Percentiles rank a stretch among this genome's conserved stretches.
Conservation (phyloP, 306 rosid genomes). For the Quercus glauca region DNA sequence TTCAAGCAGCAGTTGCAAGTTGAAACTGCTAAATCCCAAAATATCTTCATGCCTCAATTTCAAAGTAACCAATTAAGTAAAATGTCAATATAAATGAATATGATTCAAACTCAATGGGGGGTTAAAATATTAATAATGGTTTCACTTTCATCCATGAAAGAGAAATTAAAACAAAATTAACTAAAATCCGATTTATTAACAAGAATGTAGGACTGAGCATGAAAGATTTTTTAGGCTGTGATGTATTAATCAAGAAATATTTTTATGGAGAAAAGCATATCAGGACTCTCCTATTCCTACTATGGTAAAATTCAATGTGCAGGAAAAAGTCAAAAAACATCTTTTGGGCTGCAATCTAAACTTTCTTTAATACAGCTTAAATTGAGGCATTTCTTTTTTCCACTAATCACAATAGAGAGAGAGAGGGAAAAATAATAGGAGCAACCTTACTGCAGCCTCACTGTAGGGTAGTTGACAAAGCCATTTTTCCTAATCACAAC, state of each 20-base stretch:
- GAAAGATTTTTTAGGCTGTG: background rate
- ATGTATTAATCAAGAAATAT: background rate
- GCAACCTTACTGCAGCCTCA: conserved; percentile 85
- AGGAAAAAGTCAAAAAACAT: background rate
- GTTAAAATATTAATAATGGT: too few relatives aligned
- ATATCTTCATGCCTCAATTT: background rate
- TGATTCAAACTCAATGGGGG: too few relatives aligned
- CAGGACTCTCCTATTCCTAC: background rate
- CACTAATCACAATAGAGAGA: too few relatives aligned
- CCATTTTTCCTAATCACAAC: conserved; percentile 69
- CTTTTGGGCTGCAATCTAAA: background rate
- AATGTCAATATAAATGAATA: background rate
- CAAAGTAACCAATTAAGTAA: background rate
- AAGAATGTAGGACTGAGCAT: background rate
- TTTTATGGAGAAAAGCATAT: background rate
- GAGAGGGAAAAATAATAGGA: background rate
- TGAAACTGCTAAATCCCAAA: background rate
- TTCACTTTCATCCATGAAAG: background rate
- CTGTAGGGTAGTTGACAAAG: conserved; percentile 65
- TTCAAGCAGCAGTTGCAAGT: background rate
- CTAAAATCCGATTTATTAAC: background rate
- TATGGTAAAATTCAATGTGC: background rate
- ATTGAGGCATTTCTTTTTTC: background rate
- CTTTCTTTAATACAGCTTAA: background rate
- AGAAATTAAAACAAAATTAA: background rate